A percentile compares a stretch with the other conserved stretches of the same genome.
These are phyloP conservation scores for Canavalia gladiata DNA, from an alignment of 306 rosid species.

Conservation along the genomic window DNA sequence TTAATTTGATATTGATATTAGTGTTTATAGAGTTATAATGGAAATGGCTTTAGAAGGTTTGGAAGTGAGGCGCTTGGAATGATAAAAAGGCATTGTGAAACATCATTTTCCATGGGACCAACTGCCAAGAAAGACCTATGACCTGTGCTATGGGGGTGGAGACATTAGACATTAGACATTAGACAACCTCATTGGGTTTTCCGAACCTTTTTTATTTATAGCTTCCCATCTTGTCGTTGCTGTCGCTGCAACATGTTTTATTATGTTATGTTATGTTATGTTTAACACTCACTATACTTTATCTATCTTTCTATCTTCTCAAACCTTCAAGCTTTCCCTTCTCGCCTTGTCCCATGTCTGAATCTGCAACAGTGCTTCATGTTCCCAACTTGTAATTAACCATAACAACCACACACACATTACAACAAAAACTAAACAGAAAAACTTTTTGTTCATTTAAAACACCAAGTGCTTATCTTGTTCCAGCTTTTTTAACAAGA, in stretches of 20 bases:
- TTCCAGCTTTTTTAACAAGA: conserved; percentile 37
- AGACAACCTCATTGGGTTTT: conserved; percentile 55
- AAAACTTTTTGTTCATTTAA: conserved; percentile 10
- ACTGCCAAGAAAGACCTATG: conserved; percentile 52
- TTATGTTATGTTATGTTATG: too few species aligned
- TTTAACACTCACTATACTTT: not conserved
- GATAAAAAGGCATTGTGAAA: not conserved
- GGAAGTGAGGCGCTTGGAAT: conserved; percentile 45
- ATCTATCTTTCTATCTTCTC: conserved; percentile 1
- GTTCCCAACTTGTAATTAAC: conserved; percentile 31
- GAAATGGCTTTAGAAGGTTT: not conserved
- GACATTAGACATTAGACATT: not conserved
- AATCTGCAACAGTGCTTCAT: conserved; percentile 26
- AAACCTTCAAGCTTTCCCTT: not conserved
- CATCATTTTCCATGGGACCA: conserved; percentile 61
- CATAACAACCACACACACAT: not conserved
- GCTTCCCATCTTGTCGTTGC: conserved; percentile 48
- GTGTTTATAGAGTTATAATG: too few species aligned
- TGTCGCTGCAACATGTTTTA: not conserved
- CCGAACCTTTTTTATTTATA: conserved; percentile 43
- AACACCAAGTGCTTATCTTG: conserved; percentile 27
- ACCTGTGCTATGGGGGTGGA: conserved; percentile 31
- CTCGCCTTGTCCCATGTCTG: conserved; percentile 24
- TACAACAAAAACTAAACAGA: not conserved
- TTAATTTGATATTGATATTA: too few species aligned